Evolutionary conservation across 1,284 basidiomycete genomes (phyloP), one percentile per base, ranked within the genome.

Genomic region (Peniophora sp.): DNA sequence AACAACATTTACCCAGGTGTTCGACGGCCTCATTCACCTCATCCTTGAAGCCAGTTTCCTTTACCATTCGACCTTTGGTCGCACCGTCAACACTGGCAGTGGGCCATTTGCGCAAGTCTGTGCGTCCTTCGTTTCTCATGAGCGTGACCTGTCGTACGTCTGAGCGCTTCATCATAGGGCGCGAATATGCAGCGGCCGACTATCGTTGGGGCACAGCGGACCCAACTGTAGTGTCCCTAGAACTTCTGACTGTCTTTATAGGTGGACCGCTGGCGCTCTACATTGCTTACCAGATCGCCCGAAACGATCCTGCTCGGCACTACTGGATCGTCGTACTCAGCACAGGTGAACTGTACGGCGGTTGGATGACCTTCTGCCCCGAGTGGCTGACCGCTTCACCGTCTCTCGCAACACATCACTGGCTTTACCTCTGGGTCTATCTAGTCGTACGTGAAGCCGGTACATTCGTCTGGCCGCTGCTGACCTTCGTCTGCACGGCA

Each of bases 291-390:
- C 79, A 81, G 59, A 73, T 91, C 23, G 68, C 78, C 17, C 74
- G 72, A 43, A 64, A 78, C 24, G 85, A 91, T 56, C 79, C 80
- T 6, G 76, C 82, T 18, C 71, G 85, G 49, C 82, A 88, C 63
- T 89, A 88, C 62, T 92, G 88, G 88, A 78, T 90, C 50, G 71
- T 89, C 47, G 82, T 91, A 3, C 62, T 88, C 44, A 77, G 79
- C 60, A 87, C 85, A 1, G 83, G 83, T 0, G 86, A 90, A 61
- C 60, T 90, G 3, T 90, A 89, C 54, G 88, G 86, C 60, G 85
- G 85, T 23, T 89, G 81, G 81, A 89, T 91, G 86, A 91, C 86
- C 2, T 90, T 90, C 67, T 83, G 80, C 60, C 88, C 88, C 1
- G 87, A 91, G 64, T 92, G 89, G 89, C 68, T 92, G 51, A 83